A percentile compares a stretch with the other conserved stretches of the same genome.
These are phyloP conservation scores for Mimosa bimucronata DNA, from an alignment of 306 rosid genomes.

Conservation along the genomic window DNA sequence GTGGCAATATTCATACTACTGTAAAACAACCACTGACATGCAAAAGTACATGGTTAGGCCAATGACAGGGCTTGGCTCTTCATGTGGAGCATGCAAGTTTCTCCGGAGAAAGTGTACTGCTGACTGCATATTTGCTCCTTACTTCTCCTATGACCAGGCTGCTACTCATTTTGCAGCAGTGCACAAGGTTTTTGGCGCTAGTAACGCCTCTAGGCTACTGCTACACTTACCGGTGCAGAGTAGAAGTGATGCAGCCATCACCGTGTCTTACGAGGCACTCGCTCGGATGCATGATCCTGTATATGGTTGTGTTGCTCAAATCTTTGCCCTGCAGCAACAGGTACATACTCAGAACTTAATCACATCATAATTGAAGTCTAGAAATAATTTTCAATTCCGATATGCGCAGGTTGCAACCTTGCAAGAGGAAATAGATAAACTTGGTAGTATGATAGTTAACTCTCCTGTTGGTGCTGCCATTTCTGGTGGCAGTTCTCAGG, in stretches of 20 bases:
- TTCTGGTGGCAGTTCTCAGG: slow-evolving; percentile 48
- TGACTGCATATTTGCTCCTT: slow-evolving; percentile 82
- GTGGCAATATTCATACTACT: slow-evolving; percentile 20
- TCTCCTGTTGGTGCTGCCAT: slow-evolving; percentile 22
- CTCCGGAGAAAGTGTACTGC: slow-evolving; percentile 74
- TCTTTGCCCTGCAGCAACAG: slow-evolving; percentile 84
- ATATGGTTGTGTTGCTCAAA: slow-evolving; percentile 83
- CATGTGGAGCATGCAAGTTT: slow-evolving; percentile 95
- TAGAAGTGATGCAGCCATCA: slow-evolving; percentile 74
- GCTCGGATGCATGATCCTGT: slow-evolving; percentile 81
- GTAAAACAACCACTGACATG: slow-evolving; percentile 37
- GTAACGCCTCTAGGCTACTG: slow-evolving; percentile 76
- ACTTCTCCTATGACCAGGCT: slow-evolving; percentile 78
- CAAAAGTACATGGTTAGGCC: slow-evolving; percentile 37
- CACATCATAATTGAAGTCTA: neutral
- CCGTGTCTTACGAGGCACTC: slow-evolving; percentile 81
- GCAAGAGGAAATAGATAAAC: slow-evolving; percentile 84
- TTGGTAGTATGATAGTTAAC: slow-evolving; percentile 57
- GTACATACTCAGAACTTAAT: slow-evolving; percentile 37
- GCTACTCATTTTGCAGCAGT: slow-evolving; percentile 80
- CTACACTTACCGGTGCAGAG: slow-evolving; percentile 66
- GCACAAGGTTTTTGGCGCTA: slow-evolving; percentile 86
- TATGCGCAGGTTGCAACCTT: slow-evolving; percentile 68
- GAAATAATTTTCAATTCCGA: neutral
- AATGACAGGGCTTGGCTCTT: slow-evolving; percentile 74